These are phyloP conservation scores for Neurospora sublineolata DNA, from an alignment of 495 filamentous ascomycete species.

Conservation along the genomic window DNA sequence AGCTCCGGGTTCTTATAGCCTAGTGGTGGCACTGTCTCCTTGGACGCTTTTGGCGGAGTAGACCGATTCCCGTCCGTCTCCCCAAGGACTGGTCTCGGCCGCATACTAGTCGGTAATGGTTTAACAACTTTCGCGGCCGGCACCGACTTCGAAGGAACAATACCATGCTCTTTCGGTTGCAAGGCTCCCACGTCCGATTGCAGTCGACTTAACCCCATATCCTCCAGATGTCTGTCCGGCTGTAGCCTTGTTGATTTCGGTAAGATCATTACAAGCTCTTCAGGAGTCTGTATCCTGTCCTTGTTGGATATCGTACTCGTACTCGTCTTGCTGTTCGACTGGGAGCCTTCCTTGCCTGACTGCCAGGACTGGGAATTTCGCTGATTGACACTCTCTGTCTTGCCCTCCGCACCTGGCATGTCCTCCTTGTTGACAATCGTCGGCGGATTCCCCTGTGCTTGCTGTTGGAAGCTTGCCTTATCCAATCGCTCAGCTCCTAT, in stretches of 20 bases:
- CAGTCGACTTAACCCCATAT: neutral
- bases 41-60: neutral
- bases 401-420: neutral
- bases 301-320: neutral
- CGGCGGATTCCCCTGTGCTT: neutral
- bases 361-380: neutral
- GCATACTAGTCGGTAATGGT: neutral
- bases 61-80: neutral
- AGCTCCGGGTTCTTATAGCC: neutral
- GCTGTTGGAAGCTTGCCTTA: neutral
- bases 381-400: neutral
- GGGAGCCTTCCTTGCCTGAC: neutral
- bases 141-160: neutral
- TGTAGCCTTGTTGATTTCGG: neutral
- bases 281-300: neutral
- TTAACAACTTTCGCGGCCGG: neutral
- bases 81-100: neutral
- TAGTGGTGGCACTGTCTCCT: neutral
- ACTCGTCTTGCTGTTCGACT: neutral
- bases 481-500: rapidly evolving
- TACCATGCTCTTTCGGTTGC: neutral
- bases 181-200: neutral
- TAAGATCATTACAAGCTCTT: neutral
- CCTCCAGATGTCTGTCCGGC: neutral
- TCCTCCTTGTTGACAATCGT: neutral